These are phyloP conservation scores for Dioscorea zingiberensis DNA, from an alignment of 106 monocot genomes.

Conservation along the genomic window DNA sequence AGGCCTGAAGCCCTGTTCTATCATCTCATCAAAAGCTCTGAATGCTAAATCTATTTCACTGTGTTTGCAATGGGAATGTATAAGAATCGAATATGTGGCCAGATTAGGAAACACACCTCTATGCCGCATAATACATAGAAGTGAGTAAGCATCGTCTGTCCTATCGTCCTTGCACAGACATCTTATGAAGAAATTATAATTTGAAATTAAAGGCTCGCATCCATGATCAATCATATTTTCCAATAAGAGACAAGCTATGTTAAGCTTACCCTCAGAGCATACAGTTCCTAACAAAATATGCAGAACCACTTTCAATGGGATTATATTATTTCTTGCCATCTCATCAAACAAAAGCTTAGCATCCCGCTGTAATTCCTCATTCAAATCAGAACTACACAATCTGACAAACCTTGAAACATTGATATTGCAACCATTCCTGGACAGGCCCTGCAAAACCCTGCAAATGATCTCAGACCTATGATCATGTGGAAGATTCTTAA, in stretches of 20 bases:
- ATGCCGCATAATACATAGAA: conserved; percentile 12
- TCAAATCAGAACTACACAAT: conserved; percentile 7
- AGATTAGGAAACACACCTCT: conserved; percentile 17
- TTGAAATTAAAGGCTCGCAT: conserved; percentile 24
- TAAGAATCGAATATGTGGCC: conserved; percentile 24
- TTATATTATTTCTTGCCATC: conserved; percentile 22
- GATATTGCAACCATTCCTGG: conserved; percentile 12
- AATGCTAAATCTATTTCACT: conserved; percentile 24
- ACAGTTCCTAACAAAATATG: conserved; percentile 24
- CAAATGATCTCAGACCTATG: conserved; percentile 4
- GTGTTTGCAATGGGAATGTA: conserved; percentile 23
- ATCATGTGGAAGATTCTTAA: conserved; percentile 16
- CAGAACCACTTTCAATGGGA: conserved; percentile 22
- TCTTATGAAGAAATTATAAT: conserved; percentile 31
- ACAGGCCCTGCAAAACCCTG: conserved; percentile 29
- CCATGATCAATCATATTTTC: conserved; percentile 30
- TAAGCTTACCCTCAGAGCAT: conserved; percentile 27
- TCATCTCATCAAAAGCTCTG: conserved; percentile 25
- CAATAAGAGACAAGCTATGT: conserved; percentile 21
- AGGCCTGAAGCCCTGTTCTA: conserved; percentile 28
- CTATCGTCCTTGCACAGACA: conserved; percentile 27
- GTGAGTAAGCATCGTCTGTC: conserved; percentile 15
- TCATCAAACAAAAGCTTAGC: conserved; percentile 24
- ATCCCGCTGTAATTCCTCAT: conserved; percentile 16
- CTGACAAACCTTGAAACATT: conserved; percentile 7